Base-by-base conservation (phyloP, 306 rosid species). In the Cucumis sativus region DNA sequence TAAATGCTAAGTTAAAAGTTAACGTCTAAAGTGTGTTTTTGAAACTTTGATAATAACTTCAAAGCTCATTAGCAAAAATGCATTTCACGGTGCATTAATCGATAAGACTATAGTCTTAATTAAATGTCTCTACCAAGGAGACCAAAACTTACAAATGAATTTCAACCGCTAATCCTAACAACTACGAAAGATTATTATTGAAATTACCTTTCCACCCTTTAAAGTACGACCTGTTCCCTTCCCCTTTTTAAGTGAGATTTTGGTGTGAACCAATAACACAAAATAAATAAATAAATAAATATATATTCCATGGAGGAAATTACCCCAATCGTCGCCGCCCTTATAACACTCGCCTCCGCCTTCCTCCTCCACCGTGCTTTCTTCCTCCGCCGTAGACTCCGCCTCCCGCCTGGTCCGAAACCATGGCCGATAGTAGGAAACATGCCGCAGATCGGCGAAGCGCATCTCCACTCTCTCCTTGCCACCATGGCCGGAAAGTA, bases 361-460 rank as follows among this genome's bases (percentile, higher is more conserved):
- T 8, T 79, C 6, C 10, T 91, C 1, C 8, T 88, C 10, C 77
- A 78, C 67, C 61, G 67, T 14, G 10, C 87, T 1, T 17, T 88
- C 3, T 23, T 88, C 7, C 79, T 45, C 10, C 12, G 70, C 11
- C 37, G 85, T 0, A 62, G 55, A 14, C 57, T 63, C 17, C 86
- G 87, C 10, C 90, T 90, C 5, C 91, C 97, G 0, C 98, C 98
- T 0, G 97, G 98, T 1, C 98, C 97, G 0, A 78, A 82, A 16
- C 95, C 97, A 2, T 94, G 98, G 98, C 97, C 97, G 0, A 12
- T 92, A 2, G 16, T 94, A 16, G 98, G 98, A 2, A 94, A 94
- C 86, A 23, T 94, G 28, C 97, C 92, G 1, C 91, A 94, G 79
- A 4, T 94, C 18, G 98, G 98, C 30, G 13, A 82, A 0, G 76